phyloP scores from a whole-genome alignment of 2,329 filamentous ascomycete species.

The Chalara sp. region DNA sequence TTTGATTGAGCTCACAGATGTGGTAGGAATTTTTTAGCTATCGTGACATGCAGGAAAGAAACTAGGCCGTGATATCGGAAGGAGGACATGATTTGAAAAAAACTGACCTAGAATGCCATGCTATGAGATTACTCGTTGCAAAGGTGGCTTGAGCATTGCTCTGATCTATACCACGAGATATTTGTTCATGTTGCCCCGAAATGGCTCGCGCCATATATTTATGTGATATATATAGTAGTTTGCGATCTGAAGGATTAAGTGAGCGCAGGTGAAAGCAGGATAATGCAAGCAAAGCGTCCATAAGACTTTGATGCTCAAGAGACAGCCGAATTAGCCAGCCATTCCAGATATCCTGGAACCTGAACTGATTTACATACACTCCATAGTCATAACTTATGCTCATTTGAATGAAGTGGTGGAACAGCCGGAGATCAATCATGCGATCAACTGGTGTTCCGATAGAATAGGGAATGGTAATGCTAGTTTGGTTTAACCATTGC shows the following conservation, averaged over 20 bases:
- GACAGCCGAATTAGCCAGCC: too few relatives aligned
- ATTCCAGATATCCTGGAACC: too few relatives aligned
- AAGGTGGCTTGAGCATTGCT: conserved; percentile 55
- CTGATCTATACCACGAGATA: conserved; percentile 48
- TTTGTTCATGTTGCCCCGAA: conserved; percentile 46
- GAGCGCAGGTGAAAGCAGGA: conserved; percentile 54
- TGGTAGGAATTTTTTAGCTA: too few relatives aligned
- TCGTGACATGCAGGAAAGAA: too few relatives aligned
- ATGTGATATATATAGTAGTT: conserved; percentile 51
- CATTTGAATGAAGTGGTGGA: conserved; percentile 55
- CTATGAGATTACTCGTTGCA: conserved; percentile 52
- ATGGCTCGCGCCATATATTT: conserved; percentile 55
- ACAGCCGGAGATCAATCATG: conserved; percentile 48
- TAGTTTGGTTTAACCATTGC: too few relatives aligned
- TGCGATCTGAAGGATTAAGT: conserved; percentile 44
- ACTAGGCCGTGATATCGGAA: too few relatives aligned
- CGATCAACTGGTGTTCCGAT: conserved; percentile 3
- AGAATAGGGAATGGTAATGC: neutral
- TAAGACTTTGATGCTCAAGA: conserved; percentile 27
- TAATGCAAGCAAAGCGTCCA: conserved; percentile 55
- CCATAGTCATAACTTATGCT: conserved; percentile 35
- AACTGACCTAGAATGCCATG: conserved; percentile 21
- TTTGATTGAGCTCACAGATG: too few relatives aligned
- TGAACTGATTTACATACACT: too few relatives aligned
- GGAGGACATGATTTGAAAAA: too few relatives aligned